A percentile compares a stretch with the other conserved stretches of the same genome.
Conservation (phyloP, 805 yeast genomes). For the Candida nitratophila region DNA sequence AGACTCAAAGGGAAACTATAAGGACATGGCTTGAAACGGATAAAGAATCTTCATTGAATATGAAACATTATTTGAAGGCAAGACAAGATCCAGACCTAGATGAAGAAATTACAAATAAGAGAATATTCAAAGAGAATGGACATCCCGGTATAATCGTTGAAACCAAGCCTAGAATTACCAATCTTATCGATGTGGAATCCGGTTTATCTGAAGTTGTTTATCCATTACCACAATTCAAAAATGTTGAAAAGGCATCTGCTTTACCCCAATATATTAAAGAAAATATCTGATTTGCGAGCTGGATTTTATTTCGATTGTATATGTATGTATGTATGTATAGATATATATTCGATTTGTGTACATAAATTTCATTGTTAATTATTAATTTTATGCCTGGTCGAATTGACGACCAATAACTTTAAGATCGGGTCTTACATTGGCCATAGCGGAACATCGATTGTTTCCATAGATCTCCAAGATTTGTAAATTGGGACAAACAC, state of each 20-base stretch:
- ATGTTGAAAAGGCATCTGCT: slow-evolving; percentile 55
- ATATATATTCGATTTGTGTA: neutral
- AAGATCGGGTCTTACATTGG: slow-evolving; percentile 45
- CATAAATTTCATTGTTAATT: neutral
- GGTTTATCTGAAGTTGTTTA: slow-evolving; percentile 19
- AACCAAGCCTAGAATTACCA: slow-evolving; percentile 35
- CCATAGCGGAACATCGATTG: slow-evolving; percentile 55
- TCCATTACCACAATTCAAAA: slow-evolving; percentile 49
- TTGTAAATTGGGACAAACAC: slow-evolving; percentile 53
- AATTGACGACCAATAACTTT: slow-evolving; percentile 71
- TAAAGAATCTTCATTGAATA: slow-evolving; percentile 22
- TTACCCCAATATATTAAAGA: slow-evolving; percentile 34
- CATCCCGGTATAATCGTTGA: slow-evolving; percentile 29
- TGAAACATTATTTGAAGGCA: slow-evolving; percentile 25
- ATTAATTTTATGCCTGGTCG: slow-evolving; percentile 31
- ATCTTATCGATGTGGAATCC: slow-evolving; percentile 25
- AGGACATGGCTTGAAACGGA: slow-evolving; percentile 24
- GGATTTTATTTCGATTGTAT: too few species aligned
- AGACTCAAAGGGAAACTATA: slow-evolving; percentile 16
- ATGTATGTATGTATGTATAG: too few species aligned
- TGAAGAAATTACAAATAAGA: slow-evolving; percentile 22
- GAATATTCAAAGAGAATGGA: slow-evolving; percentile 25
- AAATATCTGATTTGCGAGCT: slow-evolving; percentile 8
- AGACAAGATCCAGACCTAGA: slow-evolving; percentile 17
- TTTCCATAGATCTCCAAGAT: slow-evolving; percentile 78